These are phyloP conservation scores for Ganoderma lucidum DNA, from an alignment of 1,284 basidiomycete genomes.

Conservation along the genomic window DNA sequence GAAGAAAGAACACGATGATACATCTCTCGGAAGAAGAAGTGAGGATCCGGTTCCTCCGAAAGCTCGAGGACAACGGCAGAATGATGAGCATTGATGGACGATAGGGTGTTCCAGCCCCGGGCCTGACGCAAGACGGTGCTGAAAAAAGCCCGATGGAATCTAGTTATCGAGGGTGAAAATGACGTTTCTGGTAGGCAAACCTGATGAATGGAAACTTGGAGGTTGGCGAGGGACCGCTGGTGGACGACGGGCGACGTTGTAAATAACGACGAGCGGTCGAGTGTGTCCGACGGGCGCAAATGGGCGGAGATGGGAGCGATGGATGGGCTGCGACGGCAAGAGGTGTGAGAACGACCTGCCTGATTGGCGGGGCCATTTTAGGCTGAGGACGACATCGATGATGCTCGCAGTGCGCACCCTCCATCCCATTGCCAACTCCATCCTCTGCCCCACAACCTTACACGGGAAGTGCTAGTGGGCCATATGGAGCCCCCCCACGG, in stretches of 20 bases:
- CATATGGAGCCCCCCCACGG: constrained; percentile 4
- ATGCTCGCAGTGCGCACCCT: constrained; percentile 17
- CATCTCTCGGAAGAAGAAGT: neutral
- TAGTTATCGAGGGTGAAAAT: constrained; percentile 24
- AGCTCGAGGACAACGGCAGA: neutral
- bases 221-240: constrained; percentile 7
- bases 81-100: constrained; percentile 7
- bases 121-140: neutral
- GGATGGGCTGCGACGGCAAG: constrained; percentile 15
- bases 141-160: constrained; percentile 29
- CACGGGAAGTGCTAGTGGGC: neutral
- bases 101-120: constrained; percentile 4
- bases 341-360: constrained; percentile 33
- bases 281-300: neutral
- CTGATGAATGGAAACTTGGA: constrained; percentile 10
- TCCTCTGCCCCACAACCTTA: constrained; percentile 2
- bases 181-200: constrained; percentile 22
- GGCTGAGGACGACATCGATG: constrained; percentile 8
- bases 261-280: neutral
- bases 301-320: constrained; percentile 10
- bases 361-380: constrained; percentile 18
- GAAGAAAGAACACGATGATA: neutral
- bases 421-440: neutral
- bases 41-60: neutral
- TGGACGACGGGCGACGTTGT: constrained; percentile 5